Percentiles rank a stretch among this genome's conserved stretches.
phyloP scores from a whole-genome alignment of 108 stramenopile genomes.

The Cyclotella sp. region DNA sequence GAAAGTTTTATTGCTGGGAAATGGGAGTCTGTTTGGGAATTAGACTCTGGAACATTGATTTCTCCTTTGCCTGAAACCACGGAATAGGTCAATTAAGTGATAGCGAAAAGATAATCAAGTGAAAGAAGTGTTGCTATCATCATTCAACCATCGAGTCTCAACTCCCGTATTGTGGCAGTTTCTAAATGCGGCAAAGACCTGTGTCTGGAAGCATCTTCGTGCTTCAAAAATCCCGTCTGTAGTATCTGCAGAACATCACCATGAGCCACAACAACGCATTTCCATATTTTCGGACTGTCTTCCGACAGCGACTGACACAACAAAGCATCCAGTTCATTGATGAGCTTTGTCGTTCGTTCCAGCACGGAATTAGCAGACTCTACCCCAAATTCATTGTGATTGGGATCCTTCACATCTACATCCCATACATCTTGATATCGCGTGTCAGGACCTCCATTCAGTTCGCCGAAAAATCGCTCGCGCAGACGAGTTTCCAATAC shows the following conservation, averaged over 20 bases:
- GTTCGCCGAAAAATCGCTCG: constrained; percentile 86
- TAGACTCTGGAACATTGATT: constrained; percentile 37
- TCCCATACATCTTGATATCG: constrained; percentile 87
- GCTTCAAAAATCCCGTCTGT: constrained; percentile 78
- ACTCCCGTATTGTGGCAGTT: constrained; percentile 74
- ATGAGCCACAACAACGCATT: constrained; percentile 83
- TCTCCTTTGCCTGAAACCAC: neutral
- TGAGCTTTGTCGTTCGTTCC: constrained; percentile 62
- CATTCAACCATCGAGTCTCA: constrained; percentile 19
- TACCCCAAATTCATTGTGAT: constrained; percentile 64
- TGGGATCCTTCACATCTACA: constrained; percentile 65
- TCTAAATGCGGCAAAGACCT: constrained; percentile 81
- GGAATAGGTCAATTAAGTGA: neutral
- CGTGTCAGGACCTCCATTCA: constrained; percentile 65
- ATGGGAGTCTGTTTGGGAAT: constrained; percentile 24
- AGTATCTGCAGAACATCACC: constrained; percentile 92
- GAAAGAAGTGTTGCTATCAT: neutral
- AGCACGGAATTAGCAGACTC: constrained; percentile 80
- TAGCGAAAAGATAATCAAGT: no score
- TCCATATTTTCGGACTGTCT: constrained; percentile 22
- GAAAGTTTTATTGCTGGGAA: constrained; percentile 40
- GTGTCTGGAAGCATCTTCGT: constrained; percentile 66
- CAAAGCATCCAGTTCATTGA: constrained; percentile 62
- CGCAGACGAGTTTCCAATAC: constrained; percentile 66
- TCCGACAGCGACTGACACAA: constrained; percentile 15